phyloP scores from a whole-genome alignment of 2,329 filamentous ascomycete species.

The Aspergillus sp. region DNA sequence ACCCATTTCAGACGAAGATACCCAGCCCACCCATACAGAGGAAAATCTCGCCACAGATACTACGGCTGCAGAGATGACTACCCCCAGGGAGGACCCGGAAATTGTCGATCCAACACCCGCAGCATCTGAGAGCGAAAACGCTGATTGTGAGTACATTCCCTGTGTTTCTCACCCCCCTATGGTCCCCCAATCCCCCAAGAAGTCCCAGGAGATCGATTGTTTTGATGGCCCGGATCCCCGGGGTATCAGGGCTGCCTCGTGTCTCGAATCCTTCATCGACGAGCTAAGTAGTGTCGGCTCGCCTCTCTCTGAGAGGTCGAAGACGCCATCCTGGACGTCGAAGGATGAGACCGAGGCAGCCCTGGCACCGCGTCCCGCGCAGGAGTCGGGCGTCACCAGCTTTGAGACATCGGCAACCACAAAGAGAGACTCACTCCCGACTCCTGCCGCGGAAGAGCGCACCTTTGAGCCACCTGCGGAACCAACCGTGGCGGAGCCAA shows the following conservation, averaged over 20 bases:
- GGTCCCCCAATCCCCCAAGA: not conserved
- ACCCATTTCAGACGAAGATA: constrained; percentile 8
- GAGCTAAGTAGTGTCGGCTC: constrained; percentile 15
- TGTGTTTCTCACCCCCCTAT: not conserved
- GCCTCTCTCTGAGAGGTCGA: constrained; percentile 14
- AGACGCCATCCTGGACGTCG: constrained; percentile 7
- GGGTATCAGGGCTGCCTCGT: not conserved
- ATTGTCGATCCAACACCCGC: not conserved
- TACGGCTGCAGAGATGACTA: not conserved
- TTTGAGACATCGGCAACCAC: not conserved
- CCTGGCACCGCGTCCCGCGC: constrained; percentile 5
- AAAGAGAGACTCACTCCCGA: not conserved
- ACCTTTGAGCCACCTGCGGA: constrained; percentile 14
- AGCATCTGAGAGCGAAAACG: constrained; percentile 15
- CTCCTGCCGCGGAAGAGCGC: constrained; percentile 4
- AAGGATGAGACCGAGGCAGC: constrained; percentile 5
- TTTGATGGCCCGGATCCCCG: not conserved
- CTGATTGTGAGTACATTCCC: constrained; percentile 16
- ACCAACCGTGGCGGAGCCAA: constrained; percentile 14
- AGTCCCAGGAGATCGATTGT: not conserved
- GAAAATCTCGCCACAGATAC: not conserved
- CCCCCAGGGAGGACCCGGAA: not conserved
- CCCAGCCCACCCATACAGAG: constrained; percentile 8
- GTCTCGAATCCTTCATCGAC: not conserved
- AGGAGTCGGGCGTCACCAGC: constrained; percentile 7